A percentile compares a stretch with the other conserved stretches of the same genome.
phyloP scores from a whole-genome alignment of 257 asterid species.

The Lithospermum erythrorhizon region DNA sequence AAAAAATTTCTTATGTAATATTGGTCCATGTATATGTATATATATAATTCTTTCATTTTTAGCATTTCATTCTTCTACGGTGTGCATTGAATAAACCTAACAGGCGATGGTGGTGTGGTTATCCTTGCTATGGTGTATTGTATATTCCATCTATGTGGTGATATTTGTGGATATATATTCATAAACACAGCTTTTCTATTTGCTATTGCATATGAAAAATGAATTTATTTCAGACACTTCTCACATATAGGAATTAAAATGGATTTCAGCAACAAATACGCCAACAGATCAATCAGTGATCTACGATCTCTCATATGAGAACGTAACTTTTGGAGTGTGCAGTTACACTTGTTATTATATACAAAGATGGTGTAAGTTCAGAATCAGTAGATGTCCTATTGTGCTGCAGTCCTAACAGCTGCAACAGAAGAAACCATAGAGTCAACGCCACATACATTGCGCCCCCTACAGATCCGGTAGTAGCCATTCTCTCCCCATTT shows the following conservation, averaged over 20 bases:
- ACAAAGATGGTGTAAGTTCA: neutral
- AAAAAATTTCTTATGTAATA: no score
- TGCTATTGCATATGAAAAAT: no score
- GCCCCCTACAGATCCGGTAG: conserved; percentile 66
- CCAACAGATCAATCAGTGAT: neutral
- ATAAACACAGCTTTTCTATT: neutral
- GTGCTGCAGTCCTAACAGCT: conserved; percentile 34
- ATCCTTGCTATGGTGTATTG: conserved; percentile 39
- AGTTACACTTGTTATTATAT: neutral
- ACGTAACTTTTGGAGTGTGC: neutral
- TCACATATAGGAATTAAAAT: no score
- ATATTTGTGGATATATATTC: conserved; percentile 19
- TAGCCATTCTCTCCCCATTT: conserved; percentile 75
- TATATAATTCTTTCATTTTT: no score
- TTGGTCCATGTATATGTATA: no score
- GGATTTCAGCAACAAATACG: no score
- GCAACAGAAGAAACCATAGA: conserved; percentile 86
- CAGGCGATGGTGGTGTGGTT: neutral
- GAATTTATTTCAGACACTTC: no score
- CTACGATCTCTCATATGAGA: neutral
- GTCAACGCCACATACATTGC: conserved; percentile 72
- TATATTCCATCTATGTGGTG: conserved; percentile 9
- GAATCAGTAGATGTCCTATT: neutral
- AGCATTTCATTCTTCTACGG: neutral
- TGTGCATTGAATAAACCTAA: neutral